phyloP scores from a whole-genome alignment of 176 grass and related monocot genomes.

The Dendrocalamus sinicus region DNA sequence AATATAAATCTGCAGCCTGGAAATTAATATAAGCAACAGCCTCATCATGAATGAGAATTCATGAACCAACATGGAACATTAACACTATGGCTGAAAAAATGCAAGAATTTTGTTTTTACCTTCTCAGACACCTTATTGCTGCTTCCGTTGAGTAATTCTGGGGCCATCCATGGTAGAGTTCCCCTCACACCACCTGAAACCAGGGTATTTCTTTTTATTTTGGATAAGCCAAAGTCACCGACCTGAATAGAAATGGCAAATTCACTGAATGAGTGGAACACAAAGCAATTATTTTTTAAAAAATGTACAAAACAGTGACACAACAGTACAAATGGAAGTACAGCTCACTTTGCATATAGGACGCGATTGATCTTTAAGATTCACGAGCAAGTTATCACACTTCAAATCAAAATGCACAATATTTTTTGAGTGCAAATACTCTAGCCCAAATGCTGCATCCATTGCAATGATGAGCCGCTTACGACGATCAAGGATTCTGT shows the following conservation, averaged over 20 bases:
- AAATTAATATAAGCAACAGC: neutral
- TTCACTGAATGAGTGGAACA: constrained; percentile 8
- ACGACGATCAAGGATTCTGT: constrained; percentile 80
- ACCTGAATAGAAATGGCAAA: constrained; percentile 56
- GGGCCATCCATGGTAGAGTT: constrained; percentile 89
- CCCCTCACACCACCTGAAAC: constrained; percentile 97
- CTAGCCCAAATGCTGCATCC: constrained; percentile 92
- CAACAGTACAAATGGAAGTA: constrained; percentile 23
- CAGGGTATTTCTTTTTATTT: constrained; percentile 90
- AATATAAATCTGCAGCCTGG: constrained; percentile 3
- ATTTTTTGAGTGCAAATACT: constrained; percentile 95
- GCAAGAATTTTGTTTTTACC: constrained; percentile 48
- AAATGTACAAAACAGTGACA: constrained; percentile 24
- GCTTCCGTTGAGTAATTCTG: constrained; percentile 86
- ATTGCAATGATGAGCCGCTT: constrained; percentile 90
- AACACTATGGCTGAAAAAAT: constrained; percentile 12
- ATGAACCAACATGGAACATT: neutral
- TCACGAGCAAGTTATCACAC: constrained; percentile 92
- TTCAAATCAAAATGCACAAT: constrained; percentile 97
- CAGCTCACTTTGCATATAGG: constrained; percentile 81
- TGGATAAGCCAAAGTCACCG: constrained; percentile 91
- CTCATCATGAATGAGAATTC: neutral
- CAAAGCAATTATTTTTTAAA: constrained; percentile 18
- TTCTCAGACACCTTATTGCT: constrained; percentile 93
- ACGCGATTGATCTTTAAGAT: constrained; percentile 91